Evolutionary conservation across 306 rosid genomes (phyloP).

Genomic region (Begonia loranthoides): DNA sequence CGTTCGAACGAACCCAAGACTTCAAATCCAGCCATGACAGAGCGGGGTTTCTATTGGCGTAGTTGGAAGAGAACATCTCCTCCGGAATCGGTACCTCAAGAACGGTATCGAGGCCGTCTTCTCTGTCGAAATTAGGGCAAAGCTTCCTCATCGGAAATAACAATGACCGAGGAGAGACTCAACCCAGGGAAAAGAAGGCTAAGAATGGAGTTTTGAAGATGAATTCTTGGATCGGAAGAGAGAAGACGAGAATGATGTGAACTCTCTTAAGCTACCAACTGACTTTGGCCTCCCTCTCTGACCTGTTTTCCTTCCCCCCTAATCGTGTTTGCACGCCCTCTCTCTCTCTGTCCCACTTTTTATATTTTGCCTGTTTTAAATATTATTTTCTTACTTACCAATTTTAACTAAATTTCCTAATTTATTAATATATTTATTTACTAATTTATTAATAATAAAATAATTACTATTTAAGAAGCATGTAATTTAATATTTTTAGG

Average conservation of each 20-base stretch:
- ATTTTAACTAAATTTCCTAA: background rate
- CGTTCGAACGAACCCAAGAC: constrained; percentile 52
- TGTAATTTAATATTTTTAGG: too few relatives aligned
- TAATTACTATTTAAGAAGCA: background rate
- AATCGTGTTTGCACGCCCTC: constrained; percentile 96
- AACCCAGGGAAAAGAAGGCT: background rate
- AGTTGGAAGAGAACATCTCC: constrained; percentile 31
- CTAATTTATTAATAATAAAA: too few relatives aligned
- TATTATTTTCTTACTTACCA: background rate
- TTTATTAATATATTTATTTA: too few relatives aligned
- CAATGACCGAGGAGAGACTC: background rate
- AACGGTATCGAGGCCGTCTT: constrained; percentile 84
- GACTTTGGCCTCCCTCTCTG: constrained; percentile 25
- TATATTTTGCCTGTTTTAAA: too few relatives aligned
- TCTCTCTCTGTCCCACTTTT: constrained; percentile 6
- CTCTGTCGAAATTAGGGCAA: constrained; percentile 76
- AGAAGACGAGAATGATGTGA: constrained; percentile 2
- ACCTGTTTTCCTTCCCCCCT: constrained; percentile 55
- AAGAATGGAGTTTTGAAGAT: background rate
- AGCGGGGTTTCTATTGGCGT: constrained; percentile 21
- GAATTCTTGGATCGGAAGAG: constrained; percentile 2
- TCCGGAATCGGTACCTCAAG: constrained; percentile 97
- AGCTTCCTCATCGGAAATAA: constrained; percentile 62
- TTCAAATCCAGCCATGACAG: constrained; percentile 74
- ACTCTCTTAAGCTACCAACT: constrained; percentile 26